phyloP scores from a whole-genome alignment of 805 yeast genomes.

The Nakazawaea holstii region DNA sequence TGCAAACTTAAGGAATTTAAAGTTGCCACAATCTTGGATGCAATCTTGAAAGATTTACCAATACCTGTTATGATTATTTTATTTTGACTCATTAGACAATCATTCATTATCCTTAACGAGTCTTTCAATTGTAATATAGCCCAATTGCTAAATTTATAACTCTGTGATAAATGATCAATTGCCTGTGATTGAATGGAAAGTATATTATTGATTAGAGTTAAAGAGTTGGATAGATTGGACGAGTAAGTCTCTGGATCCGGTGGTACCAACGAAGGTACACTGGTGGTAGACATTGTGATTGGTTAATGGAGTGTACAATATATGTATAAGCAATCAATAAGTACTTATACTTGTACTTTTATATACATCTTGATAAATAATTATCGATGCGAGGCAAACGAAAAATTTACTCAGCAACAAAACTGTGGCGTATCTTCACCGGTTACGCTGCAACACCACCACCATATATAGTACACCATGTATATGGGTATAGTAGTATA shows the following conservation, averaged over 20 bases:
- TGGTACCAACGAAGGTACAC: constrained; percentile 9
- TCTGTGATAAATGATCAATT: constrained; percentile 35
- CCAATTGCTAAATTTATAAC: constrained; percentile 39
- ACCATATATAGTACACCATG: too few species aligned
- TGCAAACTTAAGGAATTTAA: constrained; percentile 73
- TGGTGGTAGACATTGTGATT: constrained; percentile 5
- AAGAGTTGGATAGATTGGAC: neutral
- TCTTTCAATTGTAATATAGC: constrained; percentile 37
- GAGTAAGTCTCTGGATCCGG: constrained; percentile 8
- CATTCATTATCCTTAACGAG: constrained; percentile 38
- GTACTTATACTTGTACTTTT: too few species aligned
- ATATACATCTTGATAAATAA: too few species aligned
- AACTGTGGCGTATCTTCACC: too few species aligned
- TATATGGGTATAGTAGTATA: too few species aligned
- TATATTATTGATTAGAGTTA: constrained; percentile 31
- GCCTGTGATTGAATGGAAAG: constrained; percentile 44
- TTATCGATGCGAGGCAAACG: too few species aligned
- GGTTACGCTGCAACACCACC: too few species aligned
- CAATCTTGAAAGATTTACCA: constrained; percentile 81
- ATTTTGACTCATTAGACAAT: constrained; percentile 44
- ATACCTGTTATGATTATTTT: constrained; percentile 77
- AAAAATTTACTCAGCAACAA: too few species aligned
- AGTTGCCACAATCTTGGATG: constrained; percentile 74
- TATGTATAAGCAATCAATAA: too few species aligned
- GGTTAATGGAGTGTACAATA: too few species aligned